These are phyloP conservation scores for Eucalyptus tenuipes DNA, from an alignment of 345 rosid genomes.

Conservation along the genomic window DNA sequence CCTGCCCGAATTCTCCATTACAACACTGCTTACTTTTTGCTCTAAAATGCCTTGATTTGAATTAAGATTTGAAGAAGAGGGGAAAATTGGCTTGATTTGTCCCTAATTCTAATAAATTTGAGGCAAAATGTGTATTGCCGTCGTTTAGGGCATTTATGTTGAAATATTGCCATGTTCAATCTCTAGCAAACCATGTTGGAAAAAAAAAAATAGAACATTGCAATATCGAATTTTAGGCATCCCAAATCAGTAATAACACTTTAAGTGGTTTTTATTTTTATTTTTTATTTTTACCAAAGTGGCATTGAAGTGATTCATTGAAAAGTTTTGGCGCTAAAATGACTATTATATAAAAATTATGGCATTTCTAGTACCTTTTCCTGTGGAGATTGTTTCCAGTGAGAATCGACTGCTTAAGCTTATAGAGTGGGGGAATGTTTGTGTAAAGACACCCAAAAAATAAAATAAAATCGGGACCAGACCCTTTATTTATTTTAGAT, in stretches of 20 bases:
- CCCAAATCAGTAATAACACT: not conserved
- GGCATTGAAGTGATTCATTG: not conserved
- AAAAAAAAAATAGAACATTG: not conserved
- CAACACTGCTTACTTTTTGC: not conserved
- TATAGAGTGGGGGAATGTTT: slow-evolving; percentile 78
- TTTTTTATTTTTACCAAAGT: not conserved
- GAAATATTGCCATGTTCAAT: not conserved
- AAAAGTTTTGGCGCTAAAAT: not conserved
- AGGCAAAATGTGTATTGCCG: not conserved
- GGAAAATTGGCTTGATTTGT: not conserved
- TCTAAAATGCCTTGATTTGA: not conserved
- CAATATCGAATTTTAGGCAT: not conserved
- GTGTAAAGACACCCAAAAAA: not conserved
- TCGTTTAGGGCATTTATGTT: not conserved
- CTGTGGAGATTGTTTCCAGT: slow-evolving; percentile 49
- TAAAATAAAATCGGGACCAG: not conserved
- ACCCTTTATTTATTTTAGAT: not conserved
- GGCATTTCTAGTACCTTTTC: not conserved
- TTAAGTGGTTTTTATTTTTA: too few species aligned
- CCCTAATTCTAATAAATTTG: not conserved
- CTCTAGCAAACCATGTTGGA: not conserved
- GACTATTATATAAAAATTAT: not conserved
- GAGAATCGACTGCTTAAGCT: slow-evolving; percentile 75
- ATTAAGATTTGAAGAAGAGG: not conserved
- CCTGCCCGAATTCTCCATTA: not conserved